Evolutionary conservation across 202 grass and related monocot species (phyloP), one percentile per base, ranked within the genome.

Genomic region (Brachypodium distachyon): DNA sequence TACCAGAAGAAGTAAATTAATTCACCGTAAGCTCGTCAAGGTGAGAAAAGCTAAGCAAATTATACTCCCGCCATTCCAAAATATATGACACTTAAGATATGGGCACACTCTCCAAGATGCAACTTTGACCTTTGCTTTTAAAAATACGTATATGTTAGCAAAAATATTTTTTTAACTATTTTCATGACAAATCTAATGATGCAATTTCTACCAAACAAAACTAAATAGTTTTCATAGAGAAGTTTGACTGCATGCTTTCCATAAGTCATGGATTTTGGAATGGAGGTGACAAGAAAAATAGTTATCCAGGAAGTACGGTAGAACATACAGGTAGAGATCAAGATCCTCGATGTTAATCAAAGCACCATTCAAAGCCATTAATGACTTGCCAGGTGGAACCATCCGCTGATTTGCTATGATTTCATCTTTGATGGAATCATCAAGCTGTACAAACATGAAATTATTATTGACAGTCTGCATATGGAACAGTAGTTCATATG

Each of bases 281-380:
- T n/a, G n/a, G n/a, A n/a, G n/a, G n/a, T n/a, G n/a, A n/a, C n/a
- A 21, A 81, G 63, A 76, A 80, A 67, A 28, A 87, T 67, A 21
- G 8, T 8, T 78, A 77, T 74, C 18, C 52, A 38, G 74, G 33
- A 84, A 85, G 51, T 59, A 56, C 55, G n/a, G 53, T 65, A 77
- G 47, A 87, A 53, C 76, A 90, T 98, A 98, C 95, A 88, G 59
- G 78, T 92, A 98, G 84, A 95, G 91, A 90, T 98, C 95, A 81
- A 98, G 93, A 80, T 98, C 95, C 61, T 98, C 95, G 50, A 98
- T 98, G 81, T 90, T 94, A 79, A 98, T 92, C 79, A 98, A 88
- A 72, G 89, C 95, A 92, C 91, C 91, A 38, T 98, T 98, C 87
- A 98, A 87, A 81, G 95, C 95, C 91, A 98, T 88, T 78, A 98